Conservation (phyloP, 306 rosid species). For the Chamaecrista fasciculata region DNA sequence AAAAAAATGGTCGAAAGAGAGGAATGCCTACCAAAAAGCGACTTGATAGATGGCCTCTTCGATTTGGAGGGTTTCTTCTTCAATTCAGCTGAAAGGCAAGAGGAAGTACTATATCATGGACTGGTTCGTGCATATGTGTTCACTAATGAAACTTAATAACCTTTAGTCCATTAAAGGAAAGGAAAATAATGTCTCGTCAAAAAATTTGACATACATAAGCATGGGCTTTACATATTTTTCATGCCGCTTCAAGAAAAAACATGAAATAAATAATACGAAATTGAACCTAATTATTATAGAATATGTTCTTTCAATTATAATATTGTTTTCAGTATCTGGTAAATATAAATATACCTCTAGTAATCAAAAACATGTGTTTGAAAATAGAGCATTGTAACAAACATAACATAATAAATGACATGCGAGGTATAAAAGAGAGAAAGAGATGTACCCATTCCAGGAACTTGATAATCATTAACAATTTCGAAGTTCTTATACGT, state of each 20-base stretch:
- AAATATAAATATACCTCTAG: not conserved
- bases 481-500: slow-evolving; percentile 96
- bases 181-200: not conserved
- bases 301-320: not conserved
- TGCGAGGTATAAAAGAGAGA: slow-evolving; percentile 16
- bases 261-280: not conserved
- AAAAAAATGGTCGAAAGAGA: slow-evolving; percentile 18
- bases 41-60: slow-evolving; percentile 77
- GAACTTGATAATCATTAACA: slow-evolving; percentile 92
- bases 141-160: not conserved
- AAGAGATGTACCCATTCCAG: slow-evolving; percentile 76
- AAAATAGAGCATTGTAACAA: slow-evolving; percentile 16
- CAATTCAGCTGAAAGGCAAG: slow-evolving; percentile 66
- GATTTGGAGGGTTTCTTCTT: slow-evolving; percentile 75
- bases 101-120: slow-evolving; percentile 19
- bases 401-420: slow-evolving; percentile 20
- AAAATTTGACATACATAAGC: not conserved
- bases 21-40: slow-evolving; percentile 77
- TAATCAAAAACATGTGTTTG: not conserved
- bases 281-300: not conserved
- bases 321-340: not conserved
- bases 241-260: not conserved
- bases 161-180: not conserved
- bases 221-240: not conserved
- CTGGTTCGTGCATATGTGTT: not conserved